Evolutionary conservation across 768 basidiomycete genomes (phyloP), one percentile per base, ranked within the genome.

Genomic region (Ramaria sp.): DNA sequence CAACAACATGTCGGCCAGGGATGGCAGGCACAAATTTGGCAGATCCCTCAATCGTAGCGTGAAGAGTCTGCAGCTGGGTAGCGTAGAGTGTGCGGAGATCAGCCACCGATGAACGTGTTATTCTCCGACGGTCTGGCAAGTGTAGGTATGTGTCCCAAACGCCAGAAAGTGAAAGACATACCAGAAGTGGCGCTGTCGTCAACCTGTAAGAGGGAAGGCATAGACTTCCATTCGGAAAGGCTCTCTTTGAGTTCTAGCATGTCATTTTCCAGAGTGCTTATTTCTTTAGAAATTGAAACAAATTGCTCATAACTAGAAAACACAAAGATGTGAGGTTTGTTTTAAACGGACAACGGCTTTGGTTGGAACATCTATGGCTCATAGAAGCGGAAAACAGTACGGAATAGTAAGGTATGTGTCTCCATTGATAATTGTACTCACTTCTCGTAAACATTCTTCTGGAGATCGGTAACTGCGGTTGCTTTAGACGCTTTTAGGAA

Each of bases 201-300:
- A 56, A 97, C 85, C 59, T 94, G 90, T 16, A 99, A 75, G 18
- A 91, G 76, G 6, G 92, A 89, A 0, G 96, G 95, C 79, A 98
- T 92, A 53, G 82, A 82, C 67, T 94, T 93, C 86, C 94, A 98
- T 64, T 99, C 96, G 12, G 88, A 83, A 3, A 98, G 75, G 5
- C 87, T 78, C 53, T 94, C 91, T 67, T 96, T 97, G 66, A 99
- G 80, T 63, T 98, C 94, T 28, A 97, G 78, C 86, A 98, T 89
- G 67, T 97, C 94, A 63, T 93, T 94, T 72, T 99, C 96, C 25
- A 99, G 79, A 1, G 88, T 85, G 25, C 88, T 85, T 52, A 99
- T 95, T 69, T 98, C 96, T 65, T 98, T 98, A 3, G 96, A 96
- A 20, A 99, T 89, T 53, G 86, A 76, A 25, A 99, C 89, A 65